A percentile compares a stretch with the other conserved stretches of the same genome.
Conservation (phyloP, 2,329 filamentous ascomycete species). For the Botrytis hyacinthi region DNA sequence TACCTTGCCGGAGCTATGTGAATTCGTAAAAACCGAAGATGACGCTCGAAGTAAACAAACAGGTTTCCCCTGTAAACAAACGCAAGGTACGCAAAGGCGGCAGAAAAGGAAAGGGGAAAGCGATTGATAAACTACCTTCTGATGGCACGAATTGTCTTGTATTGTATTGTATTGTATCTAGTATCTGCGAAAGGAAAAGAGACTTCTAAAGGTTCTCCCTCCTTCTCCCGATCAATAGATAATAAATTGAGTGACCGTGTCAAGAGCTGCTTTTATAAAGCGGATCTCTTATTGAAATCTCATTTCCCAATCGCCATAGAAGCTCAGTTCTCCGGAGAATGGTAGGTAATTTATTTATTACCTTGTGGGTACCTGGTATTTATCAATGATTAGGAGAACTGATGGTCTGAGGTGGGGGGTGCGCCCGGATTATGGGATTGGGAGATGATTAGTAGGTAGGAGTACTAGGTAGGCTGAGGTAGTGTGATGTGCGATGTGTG, state of each 20-base stretch:
- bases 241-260: slow-evolving; percentile 19
- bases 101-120: slow-evolving; percentile 8
- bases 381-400: background rate
- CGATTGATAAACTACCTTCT: background rate
- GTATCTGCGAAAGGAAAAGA: background rate
- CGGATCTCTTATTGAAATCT: slow-evolving; percentile 8
- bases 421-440: background rate
- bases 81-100: background rate
- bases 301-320: slow-evolving; percentile 12
- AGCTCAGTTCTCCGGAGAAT: background rate
- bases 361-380: background rate
- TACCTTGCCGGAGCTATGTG: slow-evolving; percentile 2
- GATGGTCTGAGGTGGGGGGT: background rate
- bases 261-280: slow-evolving; percentile 10
- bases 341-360: background rate
- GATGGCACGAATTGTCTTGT: background rate
- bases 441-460: background rate
- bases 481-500: no score
- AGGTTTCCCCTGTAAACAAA: slow-evolving; percentile 3
- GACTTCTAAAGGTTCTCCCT: background rate
- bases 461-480: no score
- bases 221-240: background rate
- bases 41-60: slow-evolving; percentile 10
- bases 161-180: background rate
- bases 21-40: background rate